Evolutionary conservation across 2,329 filamentous ascomycete species (phyloP).

Genomic region (Hypomyces perniciosus): DNA sequence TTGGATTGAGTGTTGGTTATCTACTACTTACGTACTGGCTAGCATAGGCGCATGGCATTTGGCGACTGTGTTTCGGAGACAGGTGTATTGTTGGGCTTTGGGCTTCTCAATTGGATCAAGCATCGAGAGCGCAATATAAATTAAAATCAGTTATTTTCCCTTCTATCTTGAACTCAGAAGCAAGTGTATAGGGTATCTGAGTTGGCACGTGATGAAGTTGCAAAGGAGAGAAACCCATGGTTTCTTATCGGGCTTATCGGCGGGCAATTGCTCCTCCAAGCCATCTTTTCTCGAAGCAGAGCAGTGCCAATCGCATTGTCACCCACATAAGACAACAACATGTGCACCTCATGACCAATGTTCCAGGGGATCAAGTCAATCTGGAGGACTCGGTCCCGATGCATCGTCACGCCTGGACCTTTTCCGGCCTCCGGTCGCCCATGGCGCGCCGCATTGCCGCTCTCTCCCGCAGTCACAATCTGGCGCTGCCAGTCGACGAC

Average conservation of each 20-base stretch:
- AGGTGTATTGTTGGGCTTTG: neutral
- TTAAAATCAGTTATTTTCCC: neutral
- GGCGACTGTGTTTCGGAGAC: neutral
- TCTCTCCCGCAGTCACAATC: neutral
- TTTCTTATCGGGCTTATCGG: conserved; percentile 9
- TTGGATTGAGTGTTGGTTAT: neutral
- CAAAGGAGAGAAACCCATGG: neutral
- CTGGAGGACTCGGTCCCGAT: conserved; percentile 36
- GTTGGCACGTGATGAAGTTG: conserved; percentile 13
- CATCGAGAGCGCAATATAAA: neutral
- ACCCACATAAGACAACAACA: conserved; percentile 19
- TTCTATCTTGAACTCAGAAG: neutral
- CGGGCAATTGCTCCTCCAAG: neutral
- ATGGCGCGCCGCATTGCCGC: conserved; percentile 6
- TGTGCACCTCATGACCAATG: conserved; percentile 39
- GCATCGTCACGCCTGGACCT: conserved; percentile 21
- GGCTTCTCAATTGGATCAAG: neutral
- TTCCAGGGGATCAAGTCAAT: conserved; percentile 38
- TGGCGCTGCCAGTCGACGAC: conserved; percentile 3
- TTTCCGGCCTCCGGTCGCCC: conserved; percentile 16
- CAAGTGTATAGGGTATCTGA: neutral
- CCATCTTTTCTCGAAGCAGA: neutral
- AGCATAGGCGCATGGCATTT: conserved; percentile 2
- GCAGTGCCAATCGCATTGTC: neutral
- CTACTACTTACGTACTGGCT: neutral